Conservation (phyloP, 306 rosid species). For the Rubus parviflorus region DNA sequence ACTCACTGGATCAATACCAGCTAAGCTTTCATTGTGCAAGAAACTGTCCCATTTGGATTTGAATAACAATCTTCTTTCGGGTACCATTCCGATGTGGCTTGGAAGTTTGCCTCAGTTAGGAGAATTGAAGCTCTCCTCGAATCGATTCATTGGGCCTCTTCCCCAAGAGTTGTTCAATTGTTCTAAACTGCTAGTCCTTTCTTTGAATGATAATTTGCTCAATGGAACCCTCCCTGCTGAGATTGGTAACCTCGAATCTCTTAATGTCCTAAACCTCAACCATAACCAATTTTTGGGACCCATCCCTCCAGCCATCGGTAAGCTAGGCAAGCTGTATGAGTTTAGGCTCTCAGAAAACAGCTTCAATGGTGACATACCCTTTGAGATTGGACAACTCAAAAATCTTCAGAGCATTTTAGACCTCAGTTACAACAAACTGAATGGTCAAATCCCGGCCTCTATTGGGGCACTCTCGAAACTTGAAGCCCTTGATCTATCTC, state of each 20-base stretch:
- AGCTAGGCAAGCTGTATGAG: constrained; percentile 69
- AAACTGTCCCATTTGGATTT: constrained; percentile 69
- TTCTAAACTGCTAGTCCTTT: constrained; percentile 70
- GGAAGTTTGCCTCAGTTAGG: constrained; percentile 71
- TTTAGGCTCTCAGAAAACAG: constrained; percentile 61
- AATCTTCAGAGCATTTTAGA: constrained; percentile 83
- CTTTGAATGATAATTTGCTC: constrained; percentile 58
- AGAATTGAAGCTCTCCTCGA: constrained; percentile 76
- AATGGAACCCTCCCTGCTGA: constrained; percentile 71
- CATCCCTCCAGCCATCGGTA: constrained; percentile 59
- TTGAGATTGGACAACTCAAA: constrained; percentile 73
- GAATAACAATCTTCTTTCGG: constrained; percentile 62
- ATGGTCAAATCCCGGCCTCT: constrained; percentile 67
- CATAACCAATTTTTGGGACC: constrained; percentile 61
- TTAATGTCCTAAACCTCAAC: constrained; percentile 68
- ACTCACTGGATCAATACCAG: constrained; percentile 71
- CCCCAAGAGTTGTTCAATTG: constrained; percentile 68
- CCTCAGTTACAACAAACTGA: constrained; percentile 79
- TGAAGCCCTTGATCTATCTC: constrained; percentile 84
- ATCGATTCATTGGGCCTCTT: constrained; percentile 59
- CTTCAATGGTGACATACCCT: constrained; percentile 66
- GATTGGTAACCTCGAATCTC: constrained; percentile 59
- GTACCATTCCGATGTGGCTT: constrained; percentile 73
- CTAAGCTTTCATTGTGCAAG: constrained; percentile 71
- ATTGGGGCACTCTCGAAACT: constrained; percentile 60